phyloP scores from a whole-genome alignment of 768 basidiomycete genomes.

The Suillus weaverae region DNA sequence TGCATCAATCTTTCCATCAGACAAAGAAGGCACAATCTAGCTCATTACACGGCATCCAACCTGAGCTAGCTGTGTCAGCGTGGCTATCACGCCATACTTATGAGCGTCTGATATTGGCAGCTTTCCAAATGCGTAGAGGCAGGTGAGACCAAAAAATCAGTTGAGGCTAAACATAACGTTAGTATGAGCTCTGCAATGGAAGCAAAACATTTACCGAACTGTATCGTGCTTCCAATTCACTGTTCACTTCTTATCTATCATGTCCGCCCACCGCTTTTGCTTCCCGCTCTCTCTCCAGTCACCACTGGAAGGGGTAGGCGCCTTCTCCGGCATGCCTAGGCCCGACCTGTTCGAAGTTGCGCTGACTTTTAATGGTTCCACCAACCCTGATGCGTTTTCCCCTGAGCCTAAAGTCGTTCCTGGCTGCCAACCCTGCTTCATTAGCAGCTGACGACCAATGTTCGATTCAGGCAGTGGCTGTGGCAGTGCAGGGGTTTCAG shows the following conservation, averaged over 20 bases:
- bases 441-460: conserved; percentile 65
- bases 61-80: background rate
- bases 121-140: background rate
- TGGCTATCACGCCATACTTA: background rate
- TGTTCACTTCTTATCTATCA: conserved; percentile 1
- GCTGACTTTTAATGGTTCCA: conserved; percentile 59
- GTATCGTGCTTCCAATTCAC: background rate
- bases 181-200: background rate
- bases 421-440: conserved; percentile 78
- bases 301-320: conserved; percentile 15
- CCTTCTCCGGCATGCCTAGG: conserved; percentile 45
- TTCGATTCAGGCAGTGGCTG: conserved; percentile 55
- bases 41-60: background rate
- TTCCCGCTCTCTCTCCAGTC: conserved; percentile 45
- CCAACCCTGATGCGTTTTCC: conserved; percentile 33
- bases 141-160: background rate
- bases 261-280: conserved; percentile 39
- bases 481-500: conserved; percentile 40
- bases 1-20: conserved; percentile 6
- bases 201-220: background rate
- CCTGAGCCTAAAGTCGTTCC: conserved; percentile 44
- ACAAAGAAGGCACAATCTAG: conserved; percentile 2
- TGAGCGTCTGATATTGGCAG: background rate
- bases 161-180: background rate
- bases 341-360: conserved; percentile 49